These are phyloP conservation scores for Daedaleopsis nitida DNA, from an alignment of 768 basidiomycete species.

Conservation along the genomic window DNA sequence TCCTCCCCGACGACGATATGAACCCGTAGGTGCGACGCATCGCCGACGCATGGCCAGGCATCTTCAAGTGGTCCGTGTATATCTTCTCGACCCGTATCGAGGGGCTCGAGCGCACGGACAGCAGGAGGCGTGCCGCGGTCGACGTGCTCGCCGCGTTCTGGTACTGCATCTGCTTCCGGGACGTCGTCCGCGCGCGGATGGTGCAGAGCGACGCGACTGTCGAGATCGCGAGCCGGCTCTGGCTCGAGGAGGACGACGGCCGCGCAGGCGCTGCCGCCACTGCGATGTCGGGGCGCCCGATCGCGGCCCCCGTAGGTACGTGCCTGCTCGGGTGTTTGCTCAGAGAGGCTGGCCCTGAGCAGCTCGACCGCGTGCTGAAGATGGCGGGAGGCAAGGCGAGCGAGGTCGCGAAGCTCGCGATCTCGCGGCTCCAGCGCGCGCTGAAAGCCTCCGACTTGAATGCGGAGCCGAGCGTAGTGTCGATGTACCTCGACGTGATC, in stretches of 20 bases:
- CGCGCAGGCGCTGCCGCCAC: constrained; percentile 14
- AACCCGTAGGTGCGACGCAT: constrained; percentile 26
- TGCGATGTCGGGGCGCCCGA: background rate
- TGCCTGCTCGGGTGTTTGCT: constrained; percentile 37
- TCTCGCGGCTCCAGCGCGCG: constrained; percentile 32
- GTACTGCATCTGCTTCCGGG: constrained; percentile 33
- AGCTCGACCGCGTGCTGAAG: constrained; percentile 33
- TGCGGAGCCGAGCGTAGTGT: constrained; percentile 22
- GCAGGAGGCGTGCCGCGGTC: constrained; percentile 25
- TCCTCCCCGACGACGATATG: constrained; percentile 22
- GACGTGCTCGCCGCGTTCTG: constrained; percentile 34
- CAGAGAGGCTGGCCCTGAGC: constrained; percentile 18
- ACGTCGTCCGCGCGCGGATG: constrained; percentile 33
- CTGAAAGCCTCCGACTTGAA: constrained; percentile 17
- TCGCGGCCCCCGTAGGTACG: constrained; percentile 31
- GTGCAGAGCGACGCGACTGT: constrained; percentile 33
- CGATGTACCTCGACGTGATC: constrained; percentile 35
- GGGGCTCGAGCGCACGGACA: constrained; percentile 15
- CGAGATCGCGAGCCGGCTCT: constrained; percentile 39
- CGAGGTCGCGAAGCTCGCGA: constrained; percentile 31
- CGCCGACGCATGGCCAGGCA: constrained; percentile 36
- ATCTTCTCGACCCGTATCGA: constrained; percentile 33
- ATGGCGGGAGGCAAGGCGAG: constrained; percentile 31
- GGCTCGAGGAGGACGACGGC: constrained; percentile 35
- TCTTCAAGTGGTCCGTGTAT: constrained; percentile 41